Evolutionary conservation across 106 monocot species (phyloP), one percentile per base, ranked within the genome.

Genomic region (Hemerocallis citrina): DNA sequence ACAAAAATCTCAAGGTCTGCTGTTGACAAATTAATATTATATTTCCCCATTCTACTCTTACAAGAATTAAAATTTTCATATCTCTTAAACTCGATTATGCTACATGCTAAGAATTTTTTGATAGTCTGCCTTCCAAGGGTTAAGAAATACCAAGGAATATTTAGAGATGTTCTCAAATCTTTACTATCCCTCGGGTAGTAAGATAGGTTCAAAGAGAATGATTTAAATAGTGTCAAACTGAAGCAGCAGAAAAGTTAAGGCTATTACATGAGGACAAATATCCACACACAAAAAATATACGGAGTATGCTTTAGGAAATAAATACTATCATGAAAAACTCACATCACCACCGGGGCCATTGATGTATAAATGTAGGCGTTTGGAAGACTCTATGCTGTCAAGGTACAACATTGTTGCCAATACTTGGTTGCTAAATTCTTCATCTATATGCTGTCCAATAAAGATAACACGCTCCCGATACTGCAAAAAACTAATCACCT

Each of bases 341-440:
- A 95, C 94, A 78, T 95, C 94, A 52, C 94, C 94, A 42, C 94
- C 94, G 51, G 77, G 86, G 13, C 89, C 85, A 72, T 89, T 95
- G 61, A 95, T 95, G 75, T 89, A 95, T 21, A 95, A 54, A 76
- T 75, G 74, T 32, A 95, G 47, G 64, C 86, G 83, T 59, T 89
- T 83, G 19, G 86, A 79, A 21, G 76, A 79, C 34, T 94, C 89
- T 6, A 83, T 52, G 66, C 83, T 89, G 55, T 95, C 94, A 28
- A 95, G 89, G 61, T 89, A 95, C 66, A 95, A 60, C 83, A 95
- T 86, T 40, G 80, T 89, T 24, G 89, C 86, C 65, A 95, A 68
- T 24, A 95, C 71, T 68, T 95, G 85, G 44, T 95, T 86, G 44
- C 89, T 83, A 59, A 78, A 83, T 60, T 95, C 89, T 79, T 95